Percentiles rank a stretch among this genome's conserved stretches.
Evolutionary conservation across 331 rosid species (phyloP).

Genomic region (Saraca asoca): DNA sequence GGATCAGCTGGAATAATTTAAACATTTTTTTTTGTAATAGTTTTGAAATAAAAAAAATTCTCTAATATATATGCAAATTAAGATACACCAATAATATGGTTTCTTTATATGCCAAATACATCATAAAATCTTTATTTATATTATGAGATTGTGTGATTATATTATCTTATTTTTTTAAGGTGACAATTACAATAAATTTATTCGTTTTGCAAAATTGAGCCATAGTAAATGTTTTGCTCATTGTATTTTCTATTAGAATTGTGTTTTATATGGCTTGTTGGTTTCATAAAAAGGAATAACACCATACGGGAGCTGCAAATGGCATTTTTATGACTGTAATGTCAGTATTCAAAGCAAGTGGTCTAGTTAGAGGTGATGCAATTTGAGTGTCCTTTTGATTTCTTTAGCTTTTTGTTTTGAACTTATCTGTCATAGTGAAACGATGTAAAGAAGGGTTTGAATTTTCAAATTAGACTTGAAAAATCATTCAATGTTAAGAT

Average conservation of each 20-base stretch:
- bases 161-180: constrained; percentile 40
- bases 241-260: neutral
- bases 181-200: constrained; percentile 58
- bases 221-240: constrained; percentile 57
- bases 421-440: neutral
- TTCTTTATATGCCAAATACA: too few relatives aligned
- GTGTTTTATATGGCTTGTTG: constrained; percentile 9
- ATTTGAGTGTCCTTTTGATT: constrained; percentile 47
- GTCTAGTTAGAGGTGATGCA: constrained; percentile 74
- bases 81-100: too few relatives aligned
- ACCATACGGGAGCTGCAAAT: constrained; percentile 82
- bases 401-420: neutral
- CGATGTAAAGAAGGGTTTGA: neutral
- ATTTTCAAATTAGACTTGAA: too few relatives aligned
- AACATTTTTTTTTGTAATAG: too few relatives aligned
- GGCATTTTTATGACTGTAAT: constrained; percentile 73
- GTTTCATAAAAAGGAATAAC: constrained; percentile 58
- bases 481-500: too few relatives aligned
- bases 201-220: constrained; percentile 76
- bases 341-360: constrained; percentile 74
- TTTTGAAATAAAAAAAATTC: too few relatives aligned
- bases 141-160: neutral
- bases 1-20: too few relatives aligned
- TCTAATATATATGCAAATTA: too few relatives aligned
- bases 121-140: neutral